Conservation (phyloP, 2,329 filamentous ascomycete species). For the Cadophora sp. region DNA sequence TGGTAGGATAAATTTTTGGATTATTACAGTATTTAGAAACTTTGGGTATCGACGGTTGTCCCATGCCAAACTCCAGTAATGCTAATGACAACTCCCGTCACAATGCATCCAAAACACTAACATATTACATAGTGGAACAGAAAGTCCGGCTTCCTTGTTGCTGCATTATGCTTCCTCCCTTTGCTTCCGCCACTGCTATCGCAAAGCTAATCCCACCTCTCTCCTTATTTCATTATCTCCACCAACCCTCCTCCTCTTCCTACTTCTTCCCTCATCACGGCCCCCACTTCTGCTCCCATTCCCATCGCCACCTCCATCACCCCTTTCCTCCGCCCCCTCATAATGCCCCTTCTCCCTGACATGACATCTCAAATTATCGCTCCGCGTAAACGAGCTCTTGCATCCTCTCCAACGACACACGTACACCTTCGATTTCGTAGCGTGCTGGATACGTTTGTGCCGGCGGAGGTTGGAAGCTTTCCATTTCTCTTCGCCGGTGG, state of each 20-base stretch:
- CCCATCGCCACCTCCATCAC: neutral
- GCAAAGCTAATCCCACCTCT: too few relatives aligned
- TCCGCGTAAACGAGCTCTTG: slow-evolving; percentile 35
- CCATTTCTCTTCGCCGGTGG: slow-evolving; percentile 38
- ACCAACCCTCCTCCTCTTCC: neutral
- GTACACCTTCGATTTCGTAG: slow-evolving; percentile 23
- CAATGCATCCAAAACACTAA: neutral
- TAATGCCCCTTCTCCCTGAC: slow-evolving; percentile 34
- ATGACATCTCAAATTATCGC: slow-evolving; percentile 39
- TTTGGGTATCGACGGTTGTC: slow-evolving; percentile 13
- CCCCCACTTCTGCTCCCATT: neutral
- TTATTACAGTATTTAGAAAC: neutral
- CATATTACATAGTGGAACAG: neutral
- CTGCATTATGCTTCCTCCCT: neutral
- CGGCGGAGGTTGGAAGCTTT: slow-evolving; percentile 39
- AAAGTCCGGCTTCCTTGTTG: slow-evolving; percentile 2
- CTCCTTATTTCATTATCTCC: neutral
- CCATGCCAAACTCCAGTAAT: slow-evolving; percentile 11
- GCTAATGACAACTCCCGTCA: slow-evolving; percentile 4
- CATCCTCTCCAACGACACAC: slow-evolving; percentile 34
- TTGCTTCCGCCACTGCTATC: too few relatives aligned
- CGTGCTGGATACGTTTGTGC: slow-evolving; percentile 38
- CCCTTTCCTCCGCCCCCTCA: neutral
- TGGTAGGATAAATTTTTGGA: neutral
- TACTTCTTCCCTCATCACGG: neutral